phyloP scores from a whole-genome alignment of 441 rosid genomes.

The Arabidopsis hybrid region DNA sequence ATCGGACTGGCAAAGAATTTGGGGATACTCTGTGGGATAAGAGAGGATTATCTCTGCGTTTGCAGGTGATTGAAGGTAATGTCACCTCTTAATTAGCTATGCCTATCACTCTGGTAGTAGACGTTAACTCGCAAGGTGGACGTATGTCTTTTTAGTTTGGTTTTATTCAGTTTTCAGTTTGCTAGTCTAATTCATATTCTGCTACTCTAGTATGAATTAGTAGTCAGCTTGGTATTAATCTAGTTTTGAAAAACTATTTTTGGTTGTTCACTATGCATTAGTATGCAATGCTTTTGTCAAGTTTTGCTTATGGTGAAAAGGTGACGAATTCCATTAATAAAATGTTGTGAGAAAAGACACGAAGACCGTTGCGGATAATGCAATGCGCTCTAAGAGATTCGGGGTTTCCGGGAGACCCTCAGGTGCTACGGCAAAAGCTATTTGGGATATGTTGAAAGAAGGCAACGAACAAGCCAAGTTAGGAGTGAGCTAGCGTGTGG shows the following conservation, averaged over 20 bases:
- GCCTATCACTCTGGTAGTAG: neutral
- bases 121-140: neutral
- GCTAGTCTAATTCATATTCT: neutral
- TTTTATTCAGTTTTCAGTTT: neutral
- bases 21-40: neutral
- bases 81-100: neutral
- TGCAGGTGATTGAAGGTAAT: conserved; percentile 7
- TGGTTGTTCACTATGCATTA: neutral
- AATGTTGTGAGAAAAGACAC: neutral
- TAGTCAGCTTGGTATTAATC: neutral
- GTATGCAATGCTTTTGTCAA: neutral
- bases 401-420: no score
- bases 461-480: neutral
- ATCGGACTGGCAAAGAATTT: conserved; percentile 11
- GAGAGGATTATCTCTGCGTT: conserved; percentile 4
- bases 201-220: neutral
- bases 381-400: neutral
- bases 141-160: neutral
- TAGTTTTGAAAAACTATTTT: neutral
- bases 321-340: neutral
- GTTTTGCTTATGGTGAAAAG: neutral
- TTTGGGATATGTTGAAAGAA: neutral
- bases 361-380: neutral
- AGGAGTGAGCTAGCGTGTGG: no score
- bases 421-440: no score